Evolutionary conservation across 495 filamentous ascomycete species (phyloP), one percentile per base, ranked within the genome.

Genomic region (Penicillium psychrofluorescens): DNA sequence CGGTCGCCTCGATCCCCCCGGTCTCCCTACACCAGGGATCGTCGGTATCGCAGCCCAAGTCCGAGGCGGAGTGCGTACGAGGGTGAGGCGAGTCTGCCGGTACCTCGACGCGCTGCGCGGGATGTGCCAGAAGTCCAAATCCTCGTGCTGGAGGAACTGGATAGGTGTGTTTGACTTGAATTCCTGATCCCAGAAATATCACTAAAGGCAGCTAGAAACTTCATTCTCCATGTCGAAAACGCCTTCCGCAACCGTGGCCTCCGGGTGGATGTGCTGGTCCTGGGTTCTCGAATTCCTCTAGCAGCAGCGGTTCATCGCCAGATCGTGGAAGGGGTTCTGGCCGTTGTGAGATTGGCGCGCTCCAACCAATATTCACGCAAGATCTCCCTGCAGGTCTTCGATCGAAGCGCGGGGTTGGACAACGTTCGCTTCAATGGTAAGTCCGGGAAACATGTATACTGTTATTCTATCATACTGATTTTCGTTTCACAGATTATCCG

Each of bases 51-150:
- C 43, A 88, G 79, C 44, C 78, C 78, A 2, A 88, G 80, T 49
- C 85, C 85, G 2, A 70, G 78, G 43, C 68, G 73, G 16, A 57
- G 75, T 7, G 51, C 64, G 0, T 68, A 71, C 36, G 78, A 81
- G 31, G 71, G 72, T 14, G 84, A 85, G 50, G 69, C 72, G 15
- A 76, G 80, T 34, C 66, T 86, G 4, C 83, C 83, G 11, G 75
- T 95, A 13, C 86, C 90, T 16, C 73, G 82, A 46, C 79, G 91
- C 46, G 76, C 77, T 39, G 79, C 86, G 2, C 67, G 76, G 41
- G 81, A 95, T 46, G 80, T 97, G 14, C 92, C 92, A 4, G 92
- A 97, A 53, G 86, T 97, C 22, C 91, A 95, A 54, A 75, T 96
- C 22, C 71, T 98, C 2, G 77, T 95, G 1, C 63, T 88, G 11